phyloP scores from a whole-genome alignment of 2,329 filamentous ascomycete species.

The Fonsecaea pedrosoi region DNA sequence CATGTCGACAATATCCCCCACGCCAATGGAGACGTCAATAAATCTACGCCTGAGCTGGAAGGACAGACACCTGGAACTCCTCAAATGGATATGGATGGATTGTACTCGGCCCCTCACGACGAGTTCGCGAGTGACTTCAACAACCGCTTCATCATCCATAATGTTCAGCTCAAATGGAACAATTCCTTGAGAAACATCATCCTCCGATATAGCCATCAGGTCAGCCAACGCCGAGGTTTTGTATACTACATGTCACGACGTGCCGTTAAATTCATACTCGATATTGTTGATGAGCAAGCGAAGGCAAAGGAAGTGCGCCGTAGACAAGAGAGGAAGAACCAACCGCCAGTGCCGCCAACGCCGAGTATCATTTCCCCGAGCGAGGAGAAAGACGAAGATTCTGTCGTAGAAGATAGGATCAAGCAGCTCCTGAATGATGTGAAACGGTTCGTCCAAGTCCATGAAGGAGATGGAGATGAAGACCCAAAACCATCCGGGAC shows the following conservation, averaged over 20 bases:
- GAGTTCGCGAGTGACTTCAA: slow-evolving; percentile 95
- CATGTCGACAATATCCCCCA: slow-evolving; percentile 19
- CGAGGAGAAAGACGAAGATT: slow-evolving; percentile 63
- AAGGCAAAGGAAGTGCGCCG: slow-evolving; percentile 65
- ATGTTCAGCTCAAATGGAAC: slow-evolving; percentile 98
- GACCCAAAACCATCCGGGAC: slow-evolving; percentile 33
- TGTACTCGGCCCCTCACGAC: slow-evolving; percentile 72
- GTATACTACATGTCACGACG: slow-evolving; percentile 96
- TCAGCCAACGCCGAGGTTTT: slow-evolving; percentile 92
- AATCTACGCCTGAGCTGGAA: slow-evolving; percentile 45
- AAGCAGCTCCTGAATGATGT: slow-evolving; percentile 84
- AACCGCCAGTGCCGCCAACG: slow-evolving; percentile 25
- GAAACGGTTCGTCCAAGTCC: slow-evolving; percentile 77
- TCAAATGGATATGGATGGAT: slow-evolving; percentile 56
- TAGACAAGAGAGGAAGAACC: slow-evolving; percentile 34
- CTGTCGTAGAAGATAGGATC: slow-evolving; percentile 82
- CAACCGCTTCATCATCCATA: slow-evolving; percentile 97
- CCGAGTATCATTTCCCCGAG: slow-evolving; percentile 44
- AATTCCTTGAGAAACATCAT: slow-evolving; percentile 95
- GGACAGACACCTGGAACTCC: slow-evolving; percentile 60
- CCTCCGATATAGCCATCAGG: slow-evolving; percentile 95
- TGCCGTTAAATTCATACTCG: slow-evolving; percentile 96
- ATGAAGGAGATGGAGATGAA: slow-evolving; percentile 58
- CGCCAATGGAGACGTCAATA: slow-evolving; percentile 42
- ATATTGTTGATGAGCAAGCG: slow-evolving; percentile 93